phyloP scores from a whole-genome alignment of 495 filamentous ascomycete genomes.

The Astrothelium subdiscretum region DNA sequence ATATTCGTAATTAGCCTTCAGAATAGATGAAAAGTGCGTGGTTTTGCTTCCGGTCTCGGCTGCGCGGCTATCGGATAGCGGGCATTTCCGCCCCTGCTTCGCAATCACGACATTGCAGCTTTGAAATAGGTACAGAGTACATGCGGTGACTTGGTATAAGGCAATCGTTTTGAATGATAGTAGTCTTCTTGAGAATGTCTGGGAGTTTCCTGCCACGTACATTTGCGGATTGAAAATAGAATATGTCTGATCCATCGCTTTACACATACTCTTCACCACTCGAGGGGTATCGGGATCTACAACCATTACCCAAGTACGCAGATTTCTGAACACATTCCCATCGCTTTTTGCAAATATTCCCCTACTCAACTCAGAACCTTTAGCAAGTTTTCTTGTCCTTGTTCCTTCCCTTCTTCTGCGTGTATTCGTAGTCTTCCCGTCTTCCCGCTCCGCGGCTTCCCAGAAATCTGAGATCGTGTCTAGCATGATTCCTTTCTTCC shows the following conservation, averaged over 20 bases:
- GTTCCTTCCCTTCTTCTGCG: not conserved
- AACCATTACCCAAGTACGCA: conserved; percentile 14
- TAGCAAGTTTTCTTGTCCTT: too few relatives aligned
- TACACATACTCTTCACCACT: conserved; percentile 19
- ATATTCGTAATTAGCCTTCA: too few relatives aligned
- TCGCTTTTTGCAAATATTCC: too few relatives aligned
- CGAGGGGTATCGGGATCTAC: conserved; percentile 10
- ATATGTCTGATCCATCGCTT: conserved; percentile 17
- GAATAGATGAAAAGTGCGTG: too few relatives aligned
- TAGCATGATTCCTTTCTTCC: too few relatives aligned
- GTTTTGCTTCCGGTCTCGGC: too few relatives aligned
- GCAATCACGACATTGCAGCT: not conserved
- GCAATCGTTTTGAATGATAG: not conserved
- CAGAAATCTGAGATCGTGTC: too few relatives aligned
- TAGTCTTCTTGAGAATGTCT: too few relatives aligned
- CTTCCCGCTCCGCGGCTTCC: too few relatives aligned
- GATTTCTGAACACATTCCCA: not conserved
- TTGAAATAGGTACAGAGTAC: not conserved
- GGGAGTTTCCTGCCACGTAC: too few relatives aligned
- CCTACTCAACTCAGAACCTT: too few relatives aligned
- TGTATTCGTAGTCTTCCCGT: too few relatives aligned
- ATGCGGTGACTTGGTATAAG: not conserved
- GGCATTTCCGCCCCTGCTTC: not conserved
- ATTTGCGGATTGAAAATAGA: not conserved
- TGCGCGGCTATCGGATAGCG: not conserved